Evolutionary conservation across 768 basidiomycete genomes (phyloP), one percentile per base, ranked within the genome.

Genomic region (Boletus bicolor): DNA sequence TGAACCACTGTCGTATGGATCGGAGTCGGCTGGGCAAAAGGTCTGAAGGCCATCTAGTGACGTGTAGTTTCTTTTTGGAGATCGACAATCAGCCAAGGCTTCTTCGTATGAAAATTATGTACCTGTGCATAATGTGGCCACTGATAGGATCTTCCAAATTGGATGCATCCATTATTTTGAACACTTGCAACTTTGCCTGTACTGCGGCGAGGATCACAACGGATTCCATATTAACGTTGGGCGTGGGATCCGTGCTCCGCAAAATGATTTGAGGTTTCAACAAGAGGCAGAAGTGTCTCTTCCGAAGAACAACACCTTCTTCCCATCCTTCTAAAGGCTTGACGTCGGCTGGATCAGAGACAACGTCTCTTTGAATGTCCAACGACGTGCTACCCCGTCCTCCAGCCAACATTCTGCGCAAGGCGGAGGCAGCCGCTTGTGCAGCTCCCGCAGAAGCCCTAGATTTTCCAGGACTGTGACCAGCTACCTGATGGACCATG

Each of bases 181-280:
- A 93, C 2, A 82, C 82, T 68, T 88, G 86, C 54, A 93, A 74
- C 59, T 87, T 89, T 8, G 89, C 85, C 62, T 91, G 87, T 35
- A 88, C 82, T 28, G 93, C 88, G 15, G 92, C 86, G 6, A 89
- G 69, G 24, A 96, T 81, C 47, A 90, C 81, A 32, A 84, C 82
- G 2, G 86, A 79, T 53, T 82, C 82, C 14, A 45, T 26, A n/a
- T 53, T 49, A 32, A 76, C 71, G 34, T 62, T 58, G 6, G 68
- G 51, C 11, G 65, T 72, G 44, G 70, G 67, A 17, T 76, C 68
- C 38, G 86, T 82, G 57, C 85, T 89, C 19, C 82, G 78, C 28
- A 97, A 73, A 10, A 93, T 84, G 49, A 98, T 82, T 66, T 98
- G 95, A 12, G 95, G 93, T 64, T 94, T 94, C 56, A 96, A 74